These are phyloP conservation scores for Salix dunnii DNA, from an alignment of 345 rosid genomes.

Conservation along the genomic window DNA sequence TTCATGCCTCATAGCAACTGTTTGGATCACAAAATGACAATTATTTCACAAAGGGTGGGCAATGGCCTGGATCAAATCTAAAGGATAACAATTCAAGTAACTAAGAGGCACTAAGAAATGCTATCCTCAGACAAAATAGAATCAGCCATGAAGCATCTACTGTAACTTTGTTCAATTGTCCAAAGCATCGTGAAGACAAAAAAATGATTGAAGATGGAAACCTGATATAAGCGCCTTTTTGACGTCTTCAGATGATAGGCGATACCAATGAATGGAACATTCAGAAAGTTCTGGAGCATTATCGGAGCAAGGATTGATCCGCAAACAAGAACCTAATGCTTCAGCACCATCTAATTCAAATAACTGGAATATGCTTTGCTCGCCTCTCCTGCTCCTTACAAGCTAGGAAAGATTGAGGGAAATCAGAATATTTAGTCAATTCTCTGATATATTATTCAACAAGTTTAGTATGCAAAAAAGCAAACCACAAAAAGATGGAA, in stretches of 20 bases:
- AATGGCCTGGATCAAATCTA: background rate
- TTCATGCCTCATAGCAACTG: background rate
- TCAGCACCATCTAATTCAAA: conserved; percentile 87
- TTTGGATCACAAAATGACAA: background rate
- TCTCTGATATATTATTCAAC: background rate
- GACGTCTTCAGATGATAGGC: conserved; percentile 63
- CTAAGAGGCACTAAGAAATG: background rate
- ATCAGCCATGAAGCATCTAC: background rate
- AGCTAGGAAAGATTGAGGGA: conserved; percentile 40
- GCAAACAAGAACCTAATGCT: conserved; percentile 73
- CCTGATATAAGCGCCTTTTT: conserved; percentile 91
- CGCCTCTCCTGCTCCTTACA: conserved; percentile 56
- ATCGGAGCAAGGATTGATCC: conserved; percentile 59
- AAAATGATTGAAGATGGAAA: conserved; percentile 14
- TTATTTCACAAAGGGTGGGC: background rate
- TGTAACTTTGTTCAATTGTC: background rate
- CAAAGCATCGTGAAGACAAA: background rate
- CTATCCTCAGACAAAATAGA: background rate
- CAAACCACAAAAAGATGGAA: background rate
- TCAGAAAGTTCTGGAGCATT: conserved; percentile 65
- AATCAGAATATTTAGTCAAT: conserved; percentile 7
- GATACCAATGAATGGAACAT: conserved; percentile 82
- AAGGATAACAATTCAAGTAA: background rate
- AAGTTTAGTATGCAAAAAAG: background rate
- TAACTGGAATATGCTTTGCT: conserved; percentile 41